Evolutionary conservation across 2,329 filamentous ascomycete species (phyloP).

Genomic region (Colletotrichum phormii): DNA sequence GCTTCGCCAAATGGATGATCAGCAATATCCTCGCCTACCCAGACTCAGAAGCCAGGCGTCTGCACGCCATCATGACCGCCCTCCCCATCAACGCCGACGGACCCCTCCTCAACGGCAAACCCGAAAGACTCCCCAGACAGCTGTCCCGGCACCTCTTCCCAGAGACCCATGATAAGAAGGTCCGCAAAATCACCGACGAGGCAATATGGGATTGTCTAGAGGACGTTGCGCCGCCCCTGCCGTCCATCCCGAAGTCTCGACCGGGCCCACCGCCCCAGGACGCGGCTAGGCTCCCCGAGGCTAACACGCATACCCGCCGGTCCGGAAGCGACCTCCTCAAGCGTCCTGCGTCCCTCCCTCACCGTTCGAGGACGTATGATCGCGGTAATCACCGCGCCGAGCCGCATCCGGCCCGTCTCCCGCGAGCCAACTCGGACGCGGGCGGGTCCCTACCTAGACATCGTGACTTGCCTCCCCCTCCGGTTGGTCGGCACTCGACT

Average conservation of each 20-base stretch:
- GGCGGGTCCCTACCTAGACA: conserved; percentile 4
- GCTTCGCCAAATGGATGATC: conserved; percentile 79
- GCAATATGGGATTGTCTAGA: conserved; percentile 63
- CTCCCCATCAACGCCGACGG: conserved; percentile 72
- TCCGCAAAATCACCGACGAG: conserved; percentile 70
- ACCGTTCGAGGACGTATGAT: conserved; percentile 24
- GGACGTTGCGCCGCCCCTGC: conserved; percentile 23
- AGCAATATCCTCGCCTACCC: conserved; percentile 81
- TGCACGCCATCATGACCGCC: conserved; percentile 75
- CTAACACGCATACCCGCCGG: conserved; percentile 13
- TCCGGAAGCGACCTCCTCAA: neutral
- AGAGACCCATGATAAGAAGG: conserved; percentile 62
- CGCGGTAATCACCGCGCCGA: neutral
- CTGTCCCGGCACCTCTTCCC: conserved; percentile 81
- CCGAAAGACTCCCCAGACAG: conserved; percentile 82
- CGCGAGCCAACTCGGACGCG: conserved; percentile 25
- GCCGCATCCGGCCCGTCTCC: conserved; percentile 1
- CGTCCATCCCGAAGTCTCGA: conserved; percentile 8
- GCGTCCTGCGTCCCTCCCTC: neutral
- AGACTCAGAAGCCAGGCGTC: conserved; percentile 77
- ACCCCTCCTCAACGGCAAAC: conserved; percentile 67
- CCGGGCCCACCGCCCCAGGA: neutral
- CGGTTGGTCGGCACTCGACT: conserved; percentile 18
- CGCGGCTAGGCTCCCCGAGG: neutral
- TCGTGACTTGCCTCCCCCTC: conserved; percentile 19